phyloP scores from a whole-genome alignment of 495 filamentous ascomycete genomes.

The Clohesyomyces aquaticus region DNA sequence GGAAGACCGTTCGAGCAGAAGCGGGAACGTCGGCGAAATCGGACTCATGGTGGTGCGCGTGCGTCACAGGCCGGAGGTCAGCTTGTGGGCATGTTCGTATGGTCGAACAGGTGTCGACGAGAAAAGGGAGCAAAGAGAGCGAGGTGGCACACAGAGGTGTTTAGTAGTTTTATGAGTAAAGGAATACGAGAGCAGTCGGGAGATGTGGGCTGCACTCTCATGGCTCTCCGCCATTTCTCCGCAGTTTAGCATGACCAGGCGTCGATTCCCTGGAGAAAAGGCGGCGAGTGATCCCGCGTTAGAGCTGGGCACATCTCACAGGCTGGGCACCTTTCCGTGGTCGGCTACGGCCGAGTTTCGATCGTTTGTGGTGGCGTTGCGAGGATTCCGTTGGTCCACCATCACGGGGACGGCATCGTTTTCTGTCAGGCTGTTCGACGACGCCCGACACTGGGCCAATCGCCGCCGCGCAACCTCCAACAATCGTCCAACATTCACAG shows the following conservation, averaged over 20 bases:
- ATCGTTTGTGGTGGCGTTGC: background rate
- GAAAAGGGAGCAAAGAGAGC: background rate
- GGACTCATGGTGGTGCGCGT: slow-evolving; percentile 27
- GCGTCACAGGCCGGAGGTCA: slow-evolving; percentile 1
- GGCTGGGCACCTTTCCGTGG: slow-evolving; percentile 9
- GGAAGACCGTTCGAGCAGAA: background rate
- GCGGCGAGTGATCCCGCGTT: slow-evolving; percentile 10
- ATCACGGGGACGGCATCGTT: background rate
- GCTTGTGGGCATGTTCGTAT: background rate
- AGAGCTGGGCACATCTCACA: slow-evolving; percentile 22
- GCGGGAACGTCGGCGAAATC: background rate
- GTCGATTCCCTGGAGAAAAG: slow-evolving; percentile 9
- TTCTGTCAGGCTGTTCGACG: background rate
- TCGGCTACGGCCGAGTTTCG: background rate
- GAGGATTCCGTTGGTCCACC: background rate
- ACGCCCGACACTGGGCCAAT: background rate
- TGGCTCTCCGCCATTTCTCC: slow-evolving; percentile 30
- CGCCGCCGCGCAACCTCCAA: background rate
- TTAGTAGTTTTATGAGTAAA: background rate
- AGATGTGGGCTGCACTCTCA: slow-evolving; percentile 13
- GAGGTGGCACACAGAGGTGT: background rate
- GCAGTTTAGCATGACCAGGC: slow-evolving; percentile 27
- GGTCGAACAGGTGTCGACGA: background rate
- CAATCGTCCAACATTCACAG: no score
- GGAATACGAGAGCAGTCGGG: slow-evolving; percentile 1